These are phyloP conservation scores for Escovopsis weberi DNA, from an alignment of 2,329 filamentous ascomycete genomes.

Conservation along the genomic window DNA sequence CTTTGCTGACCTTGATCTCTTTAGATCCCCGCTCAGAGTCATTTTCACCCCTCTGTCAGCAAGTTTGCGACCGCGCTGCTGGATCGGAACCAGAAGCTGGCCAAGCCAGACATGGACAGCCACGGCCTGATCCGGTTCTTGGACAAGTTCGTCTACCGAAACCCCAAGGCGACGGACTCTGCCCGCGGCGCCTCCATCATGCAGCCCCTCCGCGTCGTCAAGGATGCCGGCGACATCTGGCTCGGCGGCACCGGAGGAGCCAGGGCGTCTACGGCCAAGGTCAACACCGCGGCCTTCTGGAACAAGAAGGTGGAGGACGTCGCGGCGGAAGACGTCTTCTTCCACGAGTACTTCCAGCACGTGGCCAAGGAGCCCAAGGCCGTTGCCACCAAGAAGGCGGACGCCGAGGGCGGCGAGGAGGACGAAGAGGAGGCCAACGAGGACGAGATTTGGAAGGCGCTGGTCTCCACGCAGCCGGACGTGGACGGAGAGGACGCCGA, in stretches of 20 bases:
- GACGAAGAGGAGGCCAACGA: constrained; percentile 41
- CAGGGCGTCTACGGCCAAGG: constrained; percentile 22
- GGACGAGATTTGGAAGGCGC: constrained; percentile 82
- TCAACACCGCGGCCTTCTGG: constrained; percentile 89
- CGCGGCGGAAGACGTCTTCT: constrained; percentile 87
- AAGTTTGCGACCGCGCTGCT: constrained; percentile 66
- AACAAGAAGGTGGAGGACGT: constrained; percentile 79
- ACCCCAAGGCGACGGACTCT: constrained; percentile 57
- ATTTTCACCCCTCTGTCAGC: constrained; percentile 88
- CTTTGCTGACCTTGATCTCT: constrained; percentile 3
- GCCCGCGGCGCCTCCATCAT: constrained; percentile 81
- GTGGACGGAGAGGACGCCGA: constrained; percentile 33
- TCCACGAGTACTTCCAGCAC: constrained; percentile 89
- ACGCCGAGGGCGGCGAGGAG: constrained; percentile 37
- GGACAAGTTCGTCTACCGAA: constrained; percentile 96
- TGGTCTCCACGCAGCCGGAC: constrained; percentile 69
- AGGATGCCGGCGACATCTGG: constrained; percentile 40
- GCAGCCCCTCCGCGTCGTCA: constrained; percentile 60
- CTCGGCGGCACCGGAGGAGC: constrained; percentile 37
- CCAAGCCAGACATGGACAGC: constrained; percentile 79
- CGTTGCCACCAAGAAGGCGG: constrained; percentile 27
- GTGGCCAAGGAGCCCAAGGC: constrained; percentile 47
- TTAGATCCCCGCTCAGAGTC: constrained; percentile 31
- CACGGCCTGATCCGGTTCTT: constrained; percentile 92
- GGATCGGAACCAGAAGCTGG: constrained; percentile 52